phyloP scores from a whole-genome alignment of 2,329 filamentous ascomycete species.

The Scopulariopsis brevicaulis region DNA sequence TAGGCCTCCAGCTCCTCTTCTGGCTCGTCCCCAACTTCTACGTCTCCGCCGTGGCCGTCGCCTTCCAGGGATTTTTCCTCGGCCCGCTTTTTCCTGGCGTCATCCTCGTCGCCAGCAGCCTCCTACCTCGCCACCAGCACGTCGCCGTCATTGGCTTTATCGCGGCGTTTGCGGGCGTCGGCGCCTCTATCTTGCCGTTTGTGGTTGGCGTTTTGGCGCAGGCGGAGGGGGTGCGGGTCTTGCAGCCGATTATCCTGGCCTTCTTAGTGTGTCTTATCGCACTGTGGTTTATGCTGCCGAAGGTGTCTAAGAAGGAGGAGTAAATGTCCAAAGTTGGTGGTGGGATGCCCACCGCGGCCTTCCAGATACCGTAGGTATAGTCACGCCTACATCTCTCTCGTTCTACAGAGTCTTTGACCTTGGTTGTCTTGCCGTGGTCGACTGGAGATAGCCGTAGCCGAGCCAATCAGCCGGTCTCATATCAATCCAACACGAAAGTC shows the following conservation, averaged over 20 bases:
- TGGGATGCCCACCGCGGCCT: not conserved
- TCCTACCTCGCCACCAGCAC: conserved; percentile 60
- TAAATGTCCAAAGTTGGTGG: conserved; percentile 8
- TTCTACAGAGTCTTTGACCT: too few relatives aligned
- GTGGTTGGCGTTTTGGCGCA: conserved; percentile 56
- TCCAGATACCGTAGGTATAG: too few relatives aligned
- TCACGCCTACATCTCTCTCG: too few relatives aligned
- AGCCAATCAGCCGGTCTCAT: too few relatives aligned
- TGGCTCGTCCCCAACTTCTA: conserved; percentile 73
- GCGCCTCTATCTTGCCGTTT: conserved; percentile 57
- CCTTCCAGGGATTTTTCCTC: conserved; percentile 67
- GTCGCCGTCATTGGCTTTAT: conserved; percentile 69
- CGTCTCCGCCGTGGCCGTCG: conserved; percentile 60
- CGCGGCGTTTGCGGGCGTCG: conserved; percentile 62
- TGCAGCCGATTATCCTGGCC: conserved; percentile 45
- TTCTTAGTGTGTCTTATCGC: conserved; percentile 26
- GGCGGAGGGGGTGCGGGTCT: conserved; percentile 37
- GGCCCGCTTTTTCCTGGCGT: conserved; percentile 68
- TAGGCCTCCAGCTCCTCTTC: conserved; percentile 60
- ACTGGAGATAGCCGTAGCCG: too few relatives aligned
- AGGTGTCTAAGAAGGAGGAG: conserved; percentile 26
- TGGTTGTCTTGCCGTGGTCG: too few relatives aligned
- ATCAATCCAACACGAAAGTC: too few relatives aligned
- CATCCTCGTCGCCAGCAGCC: conserved; percentile 58
- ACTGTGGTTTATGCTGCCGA: conserved; percentile 34